phyloP scores from a whole-genome alignment of 441 rosid genomes.

The Omphalea diandra region DNA sequence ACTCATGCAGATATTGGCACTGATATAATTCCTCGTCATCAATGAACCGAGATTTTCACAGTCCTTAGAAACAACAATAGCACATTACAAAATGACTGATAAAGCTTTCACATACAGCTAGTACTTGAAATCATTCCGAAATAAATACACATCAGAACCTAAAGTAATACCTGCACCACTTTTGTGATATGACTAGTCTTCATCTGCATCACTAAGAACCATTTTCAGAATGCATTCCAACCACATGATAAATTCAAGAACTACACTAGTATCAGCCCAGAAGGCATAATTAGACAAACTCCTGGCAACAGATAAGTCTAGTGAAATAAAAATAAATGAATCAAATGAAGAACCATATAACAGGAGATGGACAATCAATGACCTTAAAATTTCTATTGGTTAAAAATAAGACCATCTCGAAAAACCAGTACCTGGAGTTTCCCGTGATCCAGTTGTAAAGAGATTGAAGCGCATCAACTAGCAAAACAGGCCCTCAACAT shows the following conservation, averaged over 20 bases:
- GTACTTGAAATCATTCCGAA: neutral
- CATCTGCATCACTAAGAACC: constrained; percentile 14
- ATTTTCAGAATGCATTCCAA: neutral
- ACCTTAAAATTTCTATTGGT: neutral
- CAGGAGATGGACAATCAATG: neutral
- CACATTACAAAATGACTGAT: neutral
- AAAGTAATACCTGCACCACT: constrained; percentile 11
- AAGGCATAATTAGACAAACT: neutral
- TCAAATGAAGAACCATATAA: neutral
- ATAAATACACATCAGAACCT: neutral
- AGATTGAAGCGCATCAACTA: neutral
- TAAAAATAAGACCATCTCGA: neutral
- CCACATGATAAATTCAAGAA: neutral
- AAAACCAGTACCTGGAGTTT: neutral
- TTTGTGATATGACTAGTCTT: neutral
- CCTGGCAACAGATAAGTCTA: neutral
- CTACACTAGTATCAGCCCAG: neutral
- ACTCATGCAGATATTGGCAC: too few species aligned
- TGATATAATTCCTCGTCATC: neutral
- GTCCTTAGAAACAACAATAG: neutral
- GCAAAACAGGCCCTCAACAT: neutral
- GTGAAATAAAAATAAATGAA: neutral
- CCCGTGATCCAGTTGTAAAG: neutral
- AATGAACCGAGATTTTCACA: neutral
- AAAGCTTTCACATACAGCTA: neutral